Base-by-base conservation (phyloP, 805 yeast genomes). In the Yamadazyma olivae region DNA sequence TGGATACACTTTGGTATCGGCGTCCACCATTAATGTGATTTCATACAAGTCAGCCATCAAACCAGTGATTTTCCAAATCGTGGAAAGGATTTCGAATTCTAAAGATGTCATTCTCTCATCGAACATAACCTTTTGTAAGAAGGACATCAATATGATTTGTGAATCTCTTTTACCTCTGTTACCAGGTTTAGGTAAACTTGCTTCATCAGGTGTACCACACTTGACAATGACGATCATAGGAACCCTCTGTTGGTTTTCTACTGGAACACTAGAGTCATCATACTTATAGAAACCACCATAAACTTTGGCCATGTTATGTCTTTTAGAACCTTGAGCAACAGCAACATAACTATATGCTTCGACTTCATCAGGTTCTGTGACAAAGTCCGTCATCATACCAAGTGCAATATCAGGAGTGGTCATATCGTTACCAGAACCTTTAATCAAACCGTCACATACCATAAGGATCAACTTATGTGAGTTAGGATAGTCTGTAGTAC, bases 231-330 rank as follows among this genome's bases (percentile, higher is more conserved):
- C 67, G 16, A 90, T 55, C 46, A 89, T 69, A 1, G 96, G 96
- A 17, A 85, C 85, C 45, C 88, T 74, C 56, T 85, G 90, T 61
- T 91, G 98, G 49, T 83, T 83, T 43, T 84, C 90, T 1, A 66
- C 63, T 2, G 91, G 86, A 29, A 89, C 79, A 1, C 91, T 84
- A 3, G 62, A 53, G 45, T 84, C 84, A 50, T 86, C 80, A 55
- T 90, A 93, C 48, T 81, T 81, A 66, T 93, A 93, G 57, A 86
- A 93, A 0, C 99, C 99, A 9, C 96, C 81, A 54, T 88, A 91
- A 2, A 91, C 89, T 61, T 90, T 91, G 19, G 99, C 97, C 96
- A 90, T 89, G 57, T 93, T 93, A 56, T 93, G 99, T 57, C 99
- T 82, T 64, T 88, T 93, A 3, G 85, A 51, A 49, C 99, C 99